These are phyloP conservation scores for Limonium bicolor DNA, from an alignment of 148 eudicot genomes.

Conservation along the genomic window DNA sequence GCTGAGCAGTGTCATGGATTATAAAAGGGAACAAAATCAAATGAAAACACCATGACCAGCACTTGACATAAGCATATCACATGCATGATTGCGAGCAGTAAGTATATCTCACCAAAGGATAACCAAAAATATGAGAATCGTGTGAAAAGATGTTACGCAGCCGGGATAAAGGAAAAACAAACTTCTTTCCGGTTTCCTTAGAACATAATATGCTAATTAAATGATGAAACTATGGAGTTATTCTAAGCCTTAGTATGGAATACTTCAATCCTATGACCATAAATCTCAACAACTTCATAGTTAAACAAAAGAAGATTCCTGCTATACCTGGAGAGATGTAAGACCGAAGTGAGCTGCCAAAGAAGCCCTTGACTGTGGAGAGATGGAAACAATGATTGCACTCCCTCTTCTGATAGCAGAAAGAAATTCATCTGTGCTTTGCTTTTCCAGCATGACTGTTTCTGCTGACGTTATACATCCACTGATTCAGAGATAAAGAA, in stretches of 20 bases:
- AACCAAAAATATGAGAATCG: background rate
- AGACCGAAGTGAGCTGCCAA: slow-evolving; percentile 81
- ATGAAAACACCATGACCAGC: no score
- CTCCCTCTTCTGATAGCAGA: slow-evolving; percentile 55
- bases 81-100: background rate
- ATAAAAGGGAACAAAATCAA: no score
- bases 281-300: background rate
- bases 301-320: background rate
- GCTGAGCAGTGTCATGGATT: background rate
- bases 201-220: background rate
- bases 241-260: background rate
- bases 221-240: background rate
- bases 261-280: background rate
- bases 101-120: no score
- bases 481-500: slow-evolving; percentile 60
- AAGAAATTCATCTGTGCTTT: slow-evolving; percentile 85
- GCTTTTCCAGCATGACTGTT: slow-evolving; percentile 98
- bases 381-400: slow-evolving; percentile 70
- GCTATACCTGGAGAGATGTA: slow-evolving; percentile 69
- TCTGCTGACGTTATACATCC: slow-evolving; percentile 98
- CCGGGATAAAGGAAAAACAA: background rate
- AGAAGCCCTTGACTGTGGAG: slow-evolving; percentile 96
- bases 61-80: background rate
- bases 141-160: background rate
- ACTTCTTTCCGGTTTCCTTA: background rate